Evolutionary conservation across 208 protist species (phyloP).

Genomic region (Tritrichomonas musculus): DNA sequence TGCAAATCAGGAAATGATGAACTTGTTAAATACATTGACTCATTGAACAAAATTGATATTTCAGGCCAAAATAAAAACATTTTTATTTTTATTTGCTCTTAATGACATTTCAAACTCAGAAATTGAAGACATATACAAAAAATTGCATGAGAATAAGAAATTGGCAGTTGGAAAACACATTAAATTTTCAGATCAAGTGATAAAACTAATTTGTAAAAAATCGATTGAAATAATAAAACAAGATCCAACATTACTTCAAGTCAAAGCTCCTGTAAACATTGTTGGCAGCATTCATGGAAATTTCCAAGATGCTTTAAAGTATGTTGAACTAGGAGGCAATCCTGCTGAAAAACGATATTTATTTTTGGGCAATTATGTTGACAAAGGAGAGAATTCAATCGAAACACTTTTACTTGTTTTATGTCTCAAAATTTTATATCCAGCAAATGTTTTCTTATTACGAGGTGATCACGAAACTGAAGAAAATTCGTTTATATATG

Average conservation of each 20-base stretch:
- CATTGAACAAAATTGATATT: no score
- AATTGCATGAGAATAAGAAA: no score
- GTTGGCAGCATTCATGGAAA: slow-evolving; percentile 22
- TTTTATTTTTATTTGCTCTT: no score
- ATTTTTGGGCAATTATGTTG: slow-evolving; percentile 35
- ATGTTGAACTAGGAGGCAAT: background rate
- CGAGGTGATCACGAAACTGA: background rate
- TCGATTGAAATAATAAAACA: no score
- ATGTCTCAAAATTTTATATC: background rate
- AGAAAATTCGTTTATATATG: background rate
- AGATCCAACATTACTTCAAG: background rate
- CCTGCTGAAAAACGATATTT: slow-evolving; percentile 12
- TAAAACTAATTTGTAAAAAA: no score
- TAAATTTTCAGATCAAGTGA: no score
- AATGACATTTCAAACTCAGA: no score
- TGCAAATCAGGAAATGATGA: no score
- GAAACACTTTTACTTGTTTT: background rate
- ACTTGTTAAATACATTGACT: no score
- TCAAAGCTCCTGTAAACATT: background rate
- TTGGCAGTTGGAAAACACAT: no score
- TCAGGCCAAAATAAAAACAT: no score
- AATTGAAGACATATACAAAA: no score
- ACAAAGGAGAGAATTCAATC: background rate
- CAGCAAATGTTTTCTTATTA: background rate
- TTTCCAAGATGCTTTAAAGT: slow-evolving; percentile 21